Evolutionary conservation across 441 rosid genomes (phyloP), one percentile per base, ranked within the genome.

Genomic region (Populus hybrid): DNA sequence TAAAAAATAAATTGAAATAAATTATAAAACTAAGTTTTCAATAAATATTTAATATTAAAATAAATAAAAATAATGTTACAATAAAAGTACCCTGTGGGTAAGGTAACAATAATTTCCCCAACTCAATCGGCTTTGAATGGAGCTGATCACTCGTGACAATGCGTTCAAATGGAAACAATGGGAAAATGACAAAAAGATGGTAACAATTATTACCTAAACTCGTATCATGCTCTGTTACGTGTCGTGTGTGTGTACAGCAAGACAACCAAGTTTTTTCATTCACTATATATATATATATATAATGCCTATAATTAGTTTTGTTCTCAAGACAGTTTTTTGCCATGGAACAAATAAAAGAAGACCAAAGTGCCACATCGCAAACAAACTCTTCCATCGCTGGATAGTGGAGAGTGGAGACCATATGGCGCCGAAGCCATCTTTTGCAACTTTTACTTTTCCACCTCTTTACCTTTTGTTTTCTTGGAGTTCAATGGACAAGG

Each of bases 401-500:
- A 35, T n/a, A 61, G 20, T 34, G 42, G 50, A 21, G 68, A 61
- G 20, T 34, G 42, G 50, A 21, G 68, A 28, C 21, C 77, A 65
- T 35, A 34, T 35, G 50, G 20, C n/a, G 28, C 28, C 28, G 6
- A 59, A n/a, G 11, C 42, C 59, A 65, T 38, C 59, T 64, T 54
- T 61, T 14, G 63, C n/a, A 64, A 21, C 46, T 38, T 74, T 74
- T 68, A 10, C 36, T 59, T 20, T 26, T 9, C 20, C 50, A 3
- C 36, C 32, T 67, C 26, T 26, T 73, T 69, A 23, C 63, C 66
- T 83, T 80, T 35, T 63, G 16, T 59, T 69, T 77, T 64, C 57
- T 79, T 76, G 80, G 81, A 78, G 82, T 50, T 75, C 78, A 75
- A 76, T 76, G 76, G 80, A 81, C 78, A 80, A 77, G 71, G 79